Evolutionary conservation across 805 yeast species (phyloP), one percentile per base, ranked within the genome.

Genomic region (Myxozyma lipomycoides): DNA sequence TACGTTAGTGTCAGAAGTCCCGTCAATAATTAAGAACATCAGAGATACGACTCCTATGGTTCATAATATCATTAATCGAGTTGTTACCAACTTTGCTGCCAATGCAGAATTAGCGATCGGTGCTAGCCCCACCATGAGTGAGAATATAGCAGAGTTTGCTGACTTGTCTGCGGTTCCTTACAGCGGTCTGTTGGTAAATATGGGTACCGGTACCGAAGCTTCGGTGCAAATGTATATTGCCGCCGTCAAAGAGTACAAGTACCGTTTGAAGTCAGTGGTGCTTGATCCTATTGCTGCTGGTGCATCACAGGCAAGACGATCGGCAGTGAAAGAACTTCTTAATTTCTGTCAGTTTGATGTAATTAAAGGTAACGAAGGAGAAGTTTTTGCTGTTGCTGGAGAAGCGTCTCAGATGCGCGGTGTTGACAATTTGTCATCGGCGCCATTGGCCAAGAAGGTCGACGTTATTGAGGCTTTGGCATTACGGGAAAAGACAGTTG

Each of bases 281-380:
- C 82, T 84, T 59, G 97, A 89, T 65, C 97, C 96, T 0, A 96
- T 89, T n/a, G 97, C 89, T 0, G 87, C 83, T 36, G 95, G 95
- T 24, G 96, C 96, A 0, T 75, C 95, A 0, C 49, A 62, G 2
- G 75, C 78, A 3, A 73, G 97, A 51, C 69, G 70, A 36, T 61
- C 67, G 2, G 70, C 80, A 17, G 77, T 81, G 45, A 64, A 70
- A 24, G 63, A 64, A 0, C 60, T 88, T 7, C 65, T 89, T 28
- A 72, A 81, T 34, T 65, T 73, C 10, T 88, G 87, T 1, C 40
- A 77, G 74, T 61, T 75, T 73, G 55, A 71, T 78, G 26, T 88
- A 24, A 81, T 89, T 57, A 87, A 90, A 65, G 96, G 96, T 1
- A 89, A 89, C 61, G 76, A 80, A 10, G 87, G 91, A n/a, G 97